These are phyloP conservation scores for Leishmania braziliensis DNA, from an alignment of 208 protist species.

Conservation along the genomic window DNA sequence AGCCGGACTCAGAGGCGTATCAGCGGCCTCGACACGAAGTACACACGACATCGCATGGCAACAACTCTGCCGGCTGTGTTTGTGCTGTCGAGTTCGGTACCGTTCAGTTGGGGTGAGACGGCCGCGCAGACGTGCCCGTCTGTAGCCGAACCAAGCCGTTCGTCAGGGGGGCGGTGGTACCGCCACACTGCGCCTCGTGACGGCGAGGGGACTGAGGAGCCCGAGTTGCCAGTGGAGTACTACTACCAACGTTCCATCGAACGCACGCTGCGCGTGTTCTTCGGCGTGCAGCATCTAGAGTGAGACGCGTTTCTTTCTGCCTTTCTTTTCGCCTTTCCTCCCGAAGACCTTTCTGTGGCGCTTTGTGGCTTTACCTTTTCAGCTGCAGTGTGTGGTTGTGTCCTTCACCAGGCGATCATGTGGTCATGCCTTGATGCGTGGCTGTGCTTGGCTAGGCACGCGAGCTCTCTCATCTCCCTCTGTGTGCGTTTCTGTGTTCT, in stretches of 20 bases:
- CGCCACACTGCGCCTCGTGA: neutral
- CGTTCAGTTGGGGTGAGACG: constrained; percentile 3
- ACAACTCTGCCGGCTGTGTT: constrained; percentile 1
- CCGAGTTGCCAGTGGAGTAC: constrained; percentile 26
- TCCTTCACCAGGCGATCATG: neutral
- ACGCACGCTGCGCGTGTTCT: constrained; percentile 44
- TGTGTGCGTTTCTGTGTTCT: neutral
- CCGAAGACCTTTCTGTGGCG: neutral
- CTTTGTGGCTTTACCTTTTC: neutral
- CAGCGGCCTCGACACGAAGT: neutral
- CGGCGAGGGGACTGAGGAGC: neutral
- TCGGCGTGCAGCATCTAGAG: constrained; percentile 7
- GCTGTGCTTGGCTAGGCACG: neutral
- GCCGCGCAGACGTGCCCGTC: constrained; percentile 5
- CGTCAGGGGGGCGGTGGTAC: neutral
- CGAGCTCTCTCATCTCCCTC: neutral
- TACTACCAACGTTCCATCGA: constrained; percentile 37
- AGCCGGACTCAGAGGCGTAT: neutral
- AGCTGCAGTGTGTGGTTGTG: neutral
- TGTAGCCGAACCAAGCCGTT: neutral
- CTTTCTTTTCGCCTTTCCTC: neutral
- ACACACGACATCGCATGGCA: neutral
- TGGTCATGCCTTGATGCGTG: neutral
- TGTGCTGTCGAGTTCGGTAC: constrained; percentile 15
- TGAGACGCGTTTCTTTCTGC: neutral